phyloP scores from a whole-genome alignment of 1,284 basidiomycete species.

The Sanghuangporus baumii region DNA sequence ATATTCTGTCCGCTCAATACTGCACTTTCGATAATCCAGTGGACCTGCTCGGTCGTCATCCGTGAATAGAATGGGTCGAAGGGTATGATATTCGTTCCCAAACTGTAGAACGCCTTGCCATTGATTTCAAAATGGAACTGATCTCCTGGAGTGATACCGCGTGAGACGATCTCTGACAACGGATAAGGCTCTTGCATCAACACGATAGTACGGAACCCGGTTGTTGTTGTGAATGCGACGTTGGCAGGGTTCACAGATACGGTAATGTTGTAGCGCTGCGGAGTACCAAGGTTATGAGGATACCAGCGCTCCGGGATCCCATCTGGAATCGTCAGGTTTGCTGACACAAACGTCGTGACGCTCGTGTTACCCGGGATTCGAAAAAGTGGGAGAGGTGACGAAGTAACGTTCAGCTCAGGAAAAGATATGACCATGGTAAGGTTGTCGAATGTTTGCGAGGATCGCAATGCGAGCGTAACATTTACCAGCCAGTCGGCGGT shows the following conservation, averaged over 20 bases:
- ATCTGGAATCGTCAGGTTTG: slow-evolving; percentile 42
- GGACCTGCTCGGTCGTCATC: slow-evolving; percentile 42
- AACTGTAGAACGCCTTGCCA: slow-evolving; percentile 48
- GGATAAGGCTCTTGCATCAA: slow-evolving; percentile 45
- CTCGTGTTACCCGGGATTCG: slow-evolving; percentile 29
- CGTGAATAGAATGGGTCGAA: slow-evolving; percentile 56
- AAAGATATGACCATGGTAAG: slow-evolving; percentile 39
- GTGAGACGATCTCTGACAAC: slow-evolving; percentile 35
- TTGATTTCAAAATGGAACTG: slow-evolving; percentile 57
- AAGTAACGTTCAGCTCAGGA: slow-evolving; percentile 40
- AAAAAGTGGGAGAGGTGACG: slow-evolving; percentile 24
- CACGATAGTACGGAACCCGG: slow-evolving; percentile 53
- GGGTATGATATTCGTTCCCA: slow-evolving; percentile 54
- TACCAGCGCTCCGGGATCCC: slow-evolving; percentile 46
- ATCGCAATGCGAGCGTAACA: slow-evolving; percentile 46
- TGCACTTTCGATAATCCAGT: slow-evolving; percentile 53
- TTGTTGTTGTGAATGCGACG: slow-evolving; percentile 35
- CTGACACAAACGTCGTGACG: slow-evolving; percentile 36
- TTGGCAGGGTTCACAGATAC: slow-evolving; percentile 25
- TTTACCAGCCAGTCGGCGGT: slow-evolving; percentile 51
- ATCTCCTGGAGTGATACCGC: slow-evolving; percentile 52
- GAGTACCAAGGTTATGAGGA: slow-evolving; percentile 48
- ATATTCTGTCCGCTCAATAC: slow-evolving; percentile 53
- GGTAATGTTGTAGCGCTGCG: slow-evolving; percentile 48
- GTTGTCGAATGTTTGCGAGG: slow-evolving; percentile 30